phyloP scores from a whole-genome alignment of 2,329 filamentous ascomycete species.

The Epichloe typhina region DNA sequence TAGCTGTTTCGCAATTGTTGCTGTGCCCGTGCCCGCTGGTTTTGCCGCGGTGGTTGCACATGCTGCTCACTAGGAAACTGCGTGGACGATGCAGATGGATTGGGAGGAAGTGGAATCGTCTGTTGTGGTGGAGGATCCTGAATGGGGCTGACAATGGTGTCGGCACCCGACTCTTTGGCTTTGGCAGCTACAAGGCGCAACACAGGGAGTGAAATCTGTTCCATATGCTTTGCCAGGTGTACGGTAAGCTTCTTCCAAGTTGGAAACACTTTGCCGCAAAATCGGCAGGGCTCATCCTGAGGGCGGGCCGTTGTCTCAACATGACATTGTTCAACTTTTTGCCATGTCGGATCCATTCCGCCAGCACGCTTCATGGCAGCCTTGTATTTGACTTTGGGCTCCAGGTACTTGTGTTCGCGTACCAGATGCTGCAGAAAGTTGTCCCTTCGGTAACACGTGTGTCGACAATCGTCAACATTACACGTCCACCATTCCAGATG shows the following conservation, averaged over 20 bases:
- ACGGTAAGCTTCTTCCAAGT: conserved; percentile 90
- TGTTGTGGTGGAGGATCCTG: conserved; percentile 39
- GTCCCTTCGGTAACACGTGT: conserved; percentile 75
- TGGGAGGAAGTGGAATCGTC: conserved; percentile 13
- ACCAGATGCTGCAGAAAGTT: conserved; percentile 91
- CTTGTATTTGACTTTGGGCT: conserved; percentile 70
- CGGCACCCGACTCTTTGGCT: conserved; percentile 36
- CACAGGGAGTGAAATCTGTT: conserved; percentile 75
- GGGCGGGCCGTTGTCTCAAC: conserved; percentile 52
- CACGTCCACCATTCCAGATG: conserved; percentile 89
- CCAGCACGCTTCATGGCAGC: conserved; percentile 48
- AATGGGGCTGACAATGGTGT: conserved; percentile 56
- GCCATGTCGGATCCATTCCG: conserved; percentile 54
- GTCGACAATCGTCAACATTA: conserved; percentile 64
- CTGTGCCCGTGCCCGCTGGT: conserved; percentile 6
- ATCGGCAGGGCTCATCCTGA: conserved; percentile 69
- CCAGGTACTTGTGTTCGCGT: conserved; percentile 74
- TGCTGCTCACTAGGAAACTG: conserved; percentile 9
- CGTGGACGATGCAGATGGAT: conserved; percentile 10
- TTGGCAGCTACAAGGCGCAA: conserved; percentile 42
- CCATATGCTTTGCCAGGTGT: conserved; percentile 91
- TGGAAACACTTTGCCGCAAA: conserved; percentile 68
- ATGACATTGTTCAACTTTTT: conserved; percentile 66
- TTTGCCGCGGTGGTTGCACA: conserved; percentile 10
- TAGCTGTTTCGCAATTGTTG: background rate